A percentile compares a stretch with the other conserved stretches of the same genome.
These are phyloP conservation scores for Boletus reticuloceps DNA, from an alignment of 768 basidiomycete genomes.

Conservation along the genomic window DNA sequence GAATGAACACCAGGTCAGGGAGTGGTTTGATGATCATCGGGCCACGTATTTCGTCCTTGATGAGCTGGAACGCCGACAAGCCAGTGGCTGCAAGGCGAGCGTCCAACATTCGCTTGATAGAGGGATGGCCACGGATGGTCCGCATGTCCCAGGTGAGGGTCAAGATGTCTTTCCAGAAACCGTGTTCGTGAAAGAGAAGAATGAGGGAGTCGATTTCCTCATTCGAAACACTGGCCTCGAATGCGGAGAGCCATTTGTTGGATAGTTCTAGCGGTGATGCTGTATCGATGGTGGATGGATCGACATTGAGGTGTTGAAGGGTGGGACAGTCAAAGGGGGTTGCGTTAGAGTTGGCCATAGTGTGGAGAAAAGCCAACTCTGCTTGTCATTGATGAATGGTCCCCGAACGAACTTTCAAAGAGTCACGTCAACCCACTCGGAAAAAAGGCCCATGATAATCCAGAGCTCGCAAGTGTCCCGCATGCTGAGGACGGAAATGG, in stretches of 20 bases:
- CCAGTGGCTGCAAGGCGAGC: slow-evolving; percentile 33
- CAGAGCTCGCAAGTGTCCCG: no score
- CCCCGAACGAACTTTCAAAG: not conserved
- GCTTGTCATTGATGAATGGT: not conserved
- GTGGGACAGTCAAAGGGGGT: slow-evolving; percentile 20
- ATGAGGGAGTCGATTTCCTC: not conserved
- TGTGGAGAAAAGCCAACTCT: no score
- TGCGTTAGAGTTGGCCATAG: not conserved
- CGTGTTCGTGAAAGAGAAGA: slow-evolving; percentile 20
- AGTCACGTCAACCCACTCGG: no score
- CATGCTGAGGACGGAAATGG: no score
- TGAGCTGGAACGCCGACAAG: slow-evolving; percentile 15
- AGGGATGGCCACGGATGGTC: slow-evolving; percentile 38
- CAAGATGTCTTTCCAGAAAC: slow-evolving; percentile 51
- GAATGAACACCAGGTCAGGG: slow-evolving; percentile 57
- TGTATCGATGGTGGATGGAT: slow-evolving; percentile 6
- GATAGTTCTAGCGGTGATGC: slow-evolving; percentile 7
- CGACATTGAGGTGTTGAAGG: slow-evolving; percentile 17
- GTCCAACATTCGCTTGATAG: slow-evolving; percentile 36
- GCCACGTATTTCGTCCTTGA: slow-evolving; percentile 26
- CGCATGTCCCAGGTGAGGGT: slow-evolving; percentile 55
- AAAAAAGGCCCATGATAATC: no score
- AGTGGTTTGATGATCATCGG: slow-evolving; percentile 39
- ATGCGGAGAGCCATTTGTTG: slow-evolving; percentile 19
- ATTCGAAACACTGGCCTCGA: slow-evolving; percentile 4